Base-by-base conservation (phyloP, 2,329 filamentous ascomycete species). In the Stemphylium vesicarium region DNA sequence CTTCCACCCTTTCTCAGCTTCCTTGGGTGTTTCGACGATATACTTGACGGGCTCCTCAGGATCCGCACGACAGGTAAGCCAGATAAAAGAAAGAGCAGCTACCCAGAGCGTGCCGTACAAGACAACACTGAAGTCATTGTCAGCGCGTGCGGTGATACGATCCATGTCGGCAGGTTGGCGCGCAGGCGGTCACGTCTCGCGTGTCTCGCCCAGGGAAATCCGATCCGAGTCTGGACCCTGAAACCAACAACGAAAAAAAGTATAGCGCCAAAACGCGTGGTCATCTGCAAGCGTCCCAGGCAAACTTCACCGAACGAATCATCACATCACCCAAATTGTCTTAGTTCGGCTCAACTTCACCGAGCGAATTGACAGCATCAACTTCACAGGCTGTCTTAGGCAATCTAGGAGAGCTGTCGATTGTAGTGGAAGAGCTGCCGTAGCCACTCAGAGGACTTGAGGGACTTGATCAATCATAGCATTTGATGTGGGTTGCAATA, bases 11-110 rank as follows among this genome's bases (percentile, higher is more conserved):
- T 74, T 66, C 43, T 82, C 78, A 48, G 86, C 85, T 60, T 84
- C 75, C 72, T 85, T 84, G n/a, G 89, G 88, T 37, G 82, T 67
- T 4, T 85, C 81, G 26, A 92, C 82, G 40, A 75, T 77, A 76
- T 90, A 92, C 31, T 78, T 79, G 37, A 85, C 82, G 4, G 78
- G 70, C n/a, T 72, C 71, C 60, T 81, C 80, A 13, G 61, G 60
- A 46, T 74, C 69, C 13, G 56, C 69, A 44, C 50, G 73, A 45
- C 56, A 73, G 29, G 53, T 62, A 42, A 56, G 59, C 62, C 62
- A 73, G 29, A 72, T 56, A 1, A 68, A 39, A 1, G 57, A 55
- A 24, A 73, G 55, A 0, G 69, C 66, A 13, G 50, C 57, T 40
- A 49, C 62, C 64, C 56, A 73, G 52, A 58, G 58, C 49, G 40